Percentiles rank a stretch among this genome's conserved stretches.
Evolutionary conservation across 2,329 filamentous ascomycete species (phyloP).

Genomic region (Malbranchea cinnamomea): DNA sequence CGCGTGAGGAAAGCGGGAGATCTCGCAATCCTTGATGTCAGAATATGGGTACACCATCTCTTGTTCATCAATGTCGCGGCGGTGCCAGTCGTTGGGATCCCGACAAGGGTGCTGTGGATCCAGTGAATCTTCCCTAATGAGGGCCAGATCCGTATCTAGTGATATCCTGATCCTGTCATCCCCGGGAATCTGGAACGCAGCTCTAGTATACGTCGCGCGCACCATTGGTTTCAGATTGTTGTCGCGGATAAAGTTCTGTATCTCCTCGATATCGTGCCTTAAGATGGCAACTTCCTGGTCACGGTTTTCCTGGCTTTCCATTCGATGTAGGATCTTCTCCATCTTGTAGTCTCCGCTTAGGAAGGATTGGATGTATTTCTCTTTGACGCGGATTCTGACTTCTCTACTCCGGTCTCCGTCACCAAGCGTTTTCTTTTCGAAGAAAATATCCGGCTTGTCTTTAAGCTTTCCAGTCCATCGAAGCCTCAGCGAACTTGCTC

Average conservation of each 20-base stretch:
- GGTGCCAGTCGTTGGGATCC: slow-evolving; percentile 79
- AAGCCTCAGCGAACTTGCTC: slow-evolving; percentile 69
- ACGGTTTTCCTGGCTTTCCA: slow-evolving; percentile 56
- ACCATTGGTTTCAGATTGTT: slow-evolving; percentile 70
- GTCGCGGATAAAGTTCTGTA: slow-evolving; percentile 66
- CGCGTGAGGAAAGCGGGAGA: slow-evolving; percentile 79
- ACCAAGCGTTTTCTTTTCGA: slow-evolving; percentile 81
- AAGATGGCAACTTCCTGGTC: slow-evolving; percentile 52
- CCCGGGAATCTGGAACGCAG: slow-evolving; percentile 89
- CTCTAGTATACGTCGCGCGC: slow-evolving; percentile 83
- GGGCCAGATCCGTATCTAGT: slow-evolving; percentile 80
- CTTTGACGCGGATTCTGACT: slow-evolving; percentile 70
- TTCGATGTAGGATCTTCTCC: slow-evolving; percentile 79
- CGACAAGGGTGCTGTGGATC: slow-evolving; percentile 76
- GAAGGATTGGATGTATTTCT: slow-evolving; percentile 83
- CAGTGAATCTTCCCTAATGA: slow-evolving; percentile 63
- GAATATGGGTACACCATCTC: slow-evolving; percentile 78
- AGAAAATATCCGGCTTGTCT: slow-evolving; percentile 60
- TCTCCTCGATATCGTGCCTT: slow-evolving; percentile 55
- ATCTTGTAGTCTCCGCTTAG: slow-evolving; percentile 77
- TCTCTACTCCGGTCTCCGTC: slow-evolving; percentile 66
- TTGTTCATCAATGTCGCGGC: slow-evolving; percentile 70
- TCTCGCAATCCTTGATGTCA: slow-evolving; percentile 76
- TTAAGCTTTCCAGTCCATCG: slow-evolving; percentile 83
- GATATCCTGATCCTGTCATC: slow-evolving; percentile 84